Base-by-base conservation (phyloP, 2,329 filamentous ascomycete genomes). In the Trichoderma sp. region DNA sequence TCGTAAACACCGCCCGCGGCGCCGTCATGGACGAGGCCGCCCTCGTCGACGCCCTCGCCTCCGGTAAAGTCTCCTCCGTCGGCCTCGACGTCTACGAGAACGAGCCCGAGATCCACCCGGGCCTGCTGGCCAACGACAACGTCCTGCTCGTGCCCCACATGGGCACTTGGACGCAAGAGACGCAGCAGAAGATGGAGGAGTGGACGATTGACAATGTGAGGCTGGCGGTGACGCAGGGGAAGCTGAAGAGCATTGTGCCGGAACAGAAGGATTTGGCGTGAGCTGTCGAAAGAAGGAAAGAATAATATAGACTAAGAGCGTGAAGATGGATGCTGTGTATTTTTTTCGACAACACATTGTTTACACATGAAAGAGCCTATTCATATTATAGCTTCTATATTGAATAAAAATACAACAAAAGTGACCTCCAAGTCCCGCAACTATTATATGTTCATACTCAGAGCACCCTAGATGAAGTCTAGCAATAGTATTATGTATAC, bases 41-140 rank as follows among this genome's bases (percentile, higher is more conserved):
- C 1, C 87, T 96, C 8, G 93, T 94, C 6, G 81, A 88, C 56
- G 92, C 92, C 1, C 84, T 96, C 2, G 85, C 90, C 24, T 84
- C 82, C 19, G 92, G 92, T 7, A 87, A 88, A 70, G 91, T 96
- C 53, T 85, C 85, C 72, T 90, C 88, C 13, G 89, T 84, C 16
- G 93, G 93, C 1, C 84, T 96, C 5, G 93, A 96, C 77, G 93
- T 96, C 61, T 96, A 89, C 76, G 93, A 96, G 77, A 84, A 94
- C 47, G 93, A 96, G 79, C 93, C 93, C 0, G 84, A 87, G 69
- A 82, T 96, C 33, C 92, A 96, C 75, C 89, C 89, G 0, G 91
- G 90, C 1, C 82, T 96, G 53, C 73, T 94, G 16, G 81, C 82
- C 19, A 94, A 95, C 76, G 87, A 88, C 2, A 86, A 88, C 73